Base-by-base conservation (phyloP, 805 yeast species). In the Ogataea nonfermentans region DNA sequence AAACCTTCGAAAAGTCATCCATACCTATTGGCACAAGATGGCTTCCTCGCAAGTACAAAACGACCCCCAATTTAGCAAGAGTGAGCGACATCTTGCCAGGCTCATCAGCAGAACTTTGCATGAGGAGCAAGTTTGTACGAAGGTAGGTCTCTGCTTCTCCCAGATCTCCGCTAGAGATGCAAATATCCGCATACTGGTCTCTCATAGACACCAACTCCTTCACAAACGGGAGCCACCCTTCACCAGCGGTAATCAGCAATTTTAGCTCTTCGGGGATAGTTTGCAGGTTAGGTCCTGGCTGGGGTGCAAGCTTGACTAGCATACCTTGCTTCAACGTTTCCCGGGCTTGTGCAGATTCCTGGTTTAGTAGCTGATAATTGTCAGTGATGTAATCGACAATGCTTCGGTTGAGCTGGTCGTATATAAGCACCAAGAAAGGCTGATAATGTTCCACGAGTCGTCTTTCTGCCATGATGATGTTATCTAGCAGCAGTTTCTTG, bases 191-290 rank as follows among this genome's bases (percentile, higher is more conserved):
- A 24, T 52, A 53, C 9, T 46, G 24, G 35, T 56, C 59, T 25
- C 57, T 46, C 2, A 60, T 56, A 19, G 51, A 44, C 3, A 54
- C 44, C 16, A 59, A 41, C 14, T 46, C 49, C 26, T 51, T 47
- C 4, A 56, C 34, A 30, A 56, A 59, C 2, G 38, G 42, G 5
- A 62, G 61, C 63, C 63, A 59, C 1, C 55, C 62, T n/a, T 46
- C 50, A 4, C 49, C 48, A 24, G 46, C 49, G 7, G 52, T 38
- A 3, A 46, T 49, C 22, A 53, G 29, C 12, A 57, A 36, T 26
- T 43, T 46, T 24, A 48, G 44, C 38, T 55, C 61, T 6, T 41
- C 39, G 3, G 59, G 48, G 16, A 44, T 33, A 10, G 50, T 51
- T 6, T 16, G 9, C 30, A 39, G 27, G 9, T 53, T 50, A 5